Evolutionary conservation across 1,139 yeast species (phyloP), one percentile per base, ranked within the genome.

Genomic region (Wickerhamomyces sp.): DNA sequence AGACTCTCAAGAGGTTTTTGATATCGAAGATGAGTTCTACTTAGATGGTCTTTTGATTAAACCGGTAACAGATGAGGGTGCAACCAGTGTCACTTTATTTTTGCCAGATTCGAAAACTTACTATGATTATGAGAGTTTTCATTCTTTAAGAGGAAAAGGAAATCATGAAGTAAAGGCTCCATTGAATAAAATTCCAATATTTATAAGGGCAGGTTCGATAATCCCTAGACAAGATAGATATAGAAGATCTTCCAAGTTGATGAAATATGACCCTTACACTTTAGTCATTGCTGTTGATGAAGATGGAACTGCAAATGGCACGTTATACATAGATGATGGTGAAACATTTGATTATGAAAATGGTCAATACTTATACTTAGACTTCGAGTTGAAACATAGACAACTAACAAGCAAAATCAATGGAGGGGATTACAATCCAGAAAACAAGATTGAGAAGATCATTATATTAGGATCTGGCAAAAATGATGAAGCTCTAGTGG

Each of bases 231-330:
- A 84, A 46, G 84, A 80, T 39, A 73, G 96, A 48, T 75, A 78
- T 47, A 78, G 99, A 59, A 73, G 98, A 48, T 85, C 96, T 1
- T 64, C 92, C 7, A 78, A 72, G 52, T 66, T 87, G 46, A 89
- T 87, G 95, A 65, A 59, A 31, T 64, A 72, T 46, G 99, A 92
- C 58, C 97, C 98, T 3, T 87, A 81, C 58, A 85, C 96, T 0
- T 54, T 92, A 36, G 70, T 82, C 3, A 65, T 92, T 32, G 88
- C 87, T 0, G 68, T 83, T 16, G 71, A 72, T 49, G 51, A 58
- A 4, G 53, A 64, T 1, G 78, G 78, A 1, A 46, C 56, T 2
- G 90, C 94, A 0, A 54, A 59, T 0, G 82, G 84, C 2, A 54
- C 58, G 9, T 58, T 92, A 25, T 92, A 90, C 57, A 63, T 83